These are phyloP conservation scores for Auricularia heimuer DNA, from an alignment of 768 basidiomycete species.

Conservation along the genomic window DNA sequence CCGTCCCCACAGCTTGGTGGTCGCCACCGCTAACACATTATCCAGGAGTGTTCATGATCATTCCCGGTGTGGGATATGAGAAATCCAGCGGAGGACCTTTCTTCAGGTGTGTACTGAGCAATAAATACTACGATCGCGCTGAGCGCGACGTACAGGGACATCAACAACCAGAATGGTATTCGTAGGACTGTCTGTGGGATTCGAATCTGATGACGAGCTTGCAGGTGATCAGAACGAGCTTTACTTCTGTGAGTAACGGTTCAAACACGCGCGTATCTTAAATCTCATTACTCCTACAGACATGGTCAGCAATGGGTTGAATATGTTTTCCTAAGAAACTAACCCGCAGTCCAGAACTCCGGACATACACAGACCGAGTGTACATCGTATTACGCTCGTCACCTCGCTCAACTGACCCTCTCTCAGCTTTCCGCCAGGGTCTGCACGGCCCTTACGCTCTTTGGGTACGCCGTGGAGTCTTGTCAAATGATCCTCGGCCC, in stretches of 20 bases:
- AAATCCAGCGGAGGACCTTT: slow-evolving; percentile 40
- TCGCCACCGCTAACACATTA: not conserved
- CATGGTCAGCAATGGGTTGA: not conserved
- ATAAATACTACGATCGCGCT: not conserved
- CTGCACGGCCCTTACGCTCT: slow-evolving; percentile 42
- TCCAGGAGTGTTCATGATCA: slow-evolving; percentile 25
- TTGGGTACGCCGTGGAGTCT: slow-evolving; percentile 27
- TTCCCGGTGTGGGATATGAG: slow-evolving; percentile 37
- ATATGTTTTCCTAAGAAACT: not conserved
- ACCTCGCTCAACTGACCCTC: not conserved
- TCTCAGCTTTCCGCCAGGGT: slow-evolving; percentile 19
- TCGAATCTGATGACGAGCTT: not conserved
- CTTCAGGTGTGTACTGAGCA: slow-evolving; percentile 27
- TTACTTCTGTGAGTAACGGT: slow-evolving; percentile 26
- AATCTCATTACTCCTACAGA: not conserved
- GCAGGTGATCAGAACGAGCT: slow-evolving; percentile 33
- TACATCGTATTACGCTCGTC: slow-evolving; percentile 17
- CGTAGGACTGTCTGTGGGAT: not conserved
- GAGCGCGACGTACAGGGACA: slow-evolving; percentile 21
- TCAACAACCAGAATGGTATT: slow-evolving; percentile 33
- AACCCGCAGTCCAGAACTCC: slow-evolving; percentile 29
- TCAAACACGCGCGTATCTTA: not conserved
- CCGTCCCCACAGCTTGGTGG: not conserved
- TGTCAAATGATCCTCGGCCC: not conserved
- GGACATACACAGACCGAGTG: slow-evolving; percentile 36